phyloP scores from a whole-genome alignment of 1,284 basidiomycete species.

The Leucoagaricus sp. region DNA sequence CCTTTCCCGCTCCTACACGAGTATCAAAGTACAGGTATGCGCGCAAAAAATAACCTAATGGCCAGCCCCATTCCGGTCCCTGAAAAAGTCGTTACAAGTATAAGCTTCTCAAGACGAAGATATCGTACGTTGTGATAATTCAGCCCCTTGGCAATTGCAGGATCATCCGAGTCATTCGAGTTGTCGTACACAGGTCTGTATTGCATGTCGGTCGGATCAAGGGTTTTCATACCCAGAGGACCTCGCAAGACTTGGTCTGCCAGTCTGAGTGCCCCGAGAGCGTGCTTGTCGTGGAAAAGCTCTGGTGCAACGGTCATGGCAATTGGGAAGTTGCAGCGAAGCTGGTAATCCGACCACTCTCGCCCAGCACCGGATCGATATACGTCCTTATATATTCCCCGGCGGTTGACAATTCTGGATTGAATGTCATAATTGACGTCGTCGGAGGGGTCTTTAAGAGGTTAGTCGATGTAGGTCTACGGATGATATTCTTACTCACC shows the following conservation, averaged over 20 bases:
- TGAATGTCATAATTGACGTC: constrained; percentile 78
- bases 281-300: constrained; percentile 83
- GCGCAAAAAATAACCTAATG: constrained; percentile 91
- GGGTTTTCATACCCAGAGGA: constrained; percentile 92
- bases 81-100: constrained; percentile 27
- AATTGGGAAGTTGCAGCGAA: constrained; percentile 91
- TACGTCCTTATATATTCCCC: constrained; percentile 99
- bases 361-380: constrained; percentile 84
- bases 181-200: constrained; percentile 93
- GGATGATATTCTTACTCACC: constrained; percentile 43
- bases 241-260: constrained; percentile 78
- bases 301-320: constrained; percentile 98
- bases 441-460: constrained; percentile 59
- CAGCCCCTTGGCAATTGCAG: constrained; percentile 84
- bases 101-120: not conserved
- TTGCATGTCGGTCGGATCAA: constrained; percentile 83
- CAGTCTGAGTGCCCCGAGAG: constrained; percentile 74
- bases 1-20: constrained; percentile 56
- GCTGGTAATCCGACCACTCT: constrained; percentile 97
- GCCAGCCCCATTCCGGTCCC: constrained; percentile 94
- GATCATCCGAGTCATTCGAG: constrained; percentile 84
- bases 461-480: constrained; percentile 6
- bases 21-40: constrained; percentile 89
- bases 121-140: constrained; percentile 80
- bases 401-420: constrained; percentile 76